These are phyloP conservation scores for Termitomyces bulborhizus DNA, from an alignment of 768 basidiomycete genomes.

Conservation along the genomic window DNA sequence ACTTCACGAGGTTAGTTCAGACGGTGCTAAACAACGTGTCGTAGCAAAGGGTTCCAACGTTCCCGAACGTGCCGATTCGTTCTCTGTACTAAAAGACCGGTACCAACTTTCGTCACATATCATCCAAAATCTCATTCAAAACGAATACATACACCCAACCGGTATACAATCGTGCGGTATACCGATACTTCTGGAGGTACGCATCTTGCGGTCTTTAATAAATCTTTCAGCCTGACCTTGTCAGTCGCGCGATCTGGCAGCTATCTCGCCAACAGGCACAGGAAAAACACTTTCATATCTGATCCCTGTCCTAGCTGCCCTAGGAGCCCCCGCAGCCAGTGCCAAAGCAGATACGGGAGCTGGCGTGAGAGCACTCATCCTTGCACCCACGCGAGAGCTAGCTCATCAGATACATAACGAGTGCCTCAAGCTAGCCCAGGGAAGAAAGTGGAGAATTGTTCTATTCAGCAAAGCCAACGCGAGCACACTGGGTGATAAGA, in stretches of 20 bases:
- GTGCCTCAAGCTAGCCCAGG: constrained; percentile 73
- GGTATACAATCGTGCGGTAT: constrained; percentile 77
- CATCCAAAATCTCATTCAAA: constrained; percentile 54
- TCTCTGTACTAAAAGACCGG: constrained; percentile 51
- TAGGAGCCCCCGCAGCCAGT: constrained; percentile 50
- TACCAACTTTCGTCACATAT: constrained; percentile 56
- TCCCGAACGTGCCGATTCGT: constrained; percentile 51
- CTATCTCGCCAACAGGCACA: constrained; percentile 95
- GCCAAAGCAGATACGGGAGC: constrained; percentile 35
- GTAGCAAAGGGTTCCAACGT: constrained; percentile 67
- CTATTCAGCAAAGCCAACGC: constrained; percentile 90
- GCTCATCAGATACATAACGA: constrained; percentile 95
- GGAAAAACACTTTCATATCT: constrained; percentile 96
- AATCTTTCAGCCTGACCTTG: neutral
- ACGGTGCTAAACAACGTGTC: constrained; percentile 52
- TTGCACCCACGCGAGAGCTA: constrained; percentile 94
- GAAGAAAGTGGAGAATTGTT: constrained; percentile 76
- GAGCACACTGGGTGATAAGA: constrained; percentile 68
- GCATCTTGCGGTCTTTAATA: constrained; percentile 13
- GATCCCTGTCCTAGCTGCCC: constrained; percentile 65
- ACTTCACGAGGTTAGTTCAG: constrained; percentile 13
- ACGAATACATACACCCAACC: constrained; percentile 65
- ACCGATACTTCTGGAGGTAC: constrained; percentile 74
- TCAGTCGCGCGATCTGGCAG: constrained; percentile 80
- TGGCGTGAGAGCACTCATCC: constrained; percentile 72